Percentiles rank a stretch among this genome's conserved stretches.
Evolutionary conservation across 768 basidiomycete genomes (phyloP).

Genomic region (Russula earlei): DNA sequence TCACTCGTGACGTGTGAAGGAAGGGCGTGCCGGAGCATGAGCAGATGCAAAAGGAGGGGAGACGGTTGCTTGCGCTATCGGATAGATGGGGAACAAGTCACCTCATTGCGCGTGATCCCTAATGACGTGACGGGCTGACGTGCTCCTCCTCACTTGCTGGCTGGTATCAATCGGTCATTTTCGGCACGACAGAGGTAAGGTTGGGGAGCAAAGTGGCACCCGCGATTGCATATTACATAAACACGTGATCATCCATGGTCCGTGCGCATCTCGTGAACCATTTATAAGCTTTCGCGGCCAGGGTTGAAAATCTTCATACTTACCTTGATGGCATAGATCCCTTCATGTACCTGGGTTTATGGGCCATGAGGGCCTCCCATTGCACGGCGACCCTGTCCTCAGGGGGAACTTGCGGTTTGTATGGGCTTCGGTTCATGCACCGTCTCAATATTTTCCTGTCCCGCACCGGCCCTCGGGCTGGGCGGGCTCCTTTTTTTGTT

Average conservation of each 20-base stretch:
- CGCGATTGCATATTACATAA: neutral
- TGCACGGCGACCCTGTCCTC: constrained; percentile 25
- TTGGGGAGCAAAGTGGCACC: too few species aligned
- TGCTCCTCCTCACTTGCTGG: too few species aligned
- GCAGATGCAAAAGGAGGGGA: too few species aligned
- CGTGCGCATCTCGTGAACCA: neutral
- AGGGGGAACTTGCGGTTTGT: constrained; percentile 22
- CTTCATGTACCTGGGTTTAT: constrained; percentile 23
- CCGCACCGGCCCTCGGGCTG: constrained; percentile 41
- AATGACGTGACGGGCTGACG: too few species aligned
- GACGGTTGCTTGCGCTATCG: too few species aligned
- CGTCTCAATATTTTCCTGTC: constrained; percentile 76
- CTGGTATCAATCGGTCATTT: too few species aligned
- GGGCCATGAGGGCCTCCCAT: constrained; percentile 23
- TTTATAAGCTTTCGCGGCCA: neutral
- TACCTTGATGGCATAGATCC: constrained; percentile 24
- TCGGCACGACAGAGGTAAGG: too few species aligned
- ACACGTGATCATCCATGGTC: too few species aligned
- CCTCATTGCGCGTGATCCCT: too few species aligned
- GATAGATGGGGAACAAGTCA: too few species aligned
- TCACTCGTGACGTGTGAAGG: too few species aligned
- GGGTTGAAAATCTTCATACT: constrained; percentile 17
- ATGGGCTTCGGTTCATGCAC: constrained; percentile 66
- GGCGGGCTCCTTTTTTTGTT: constrained; percentile 28
- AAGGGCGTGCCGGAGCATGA: too few species aligned